Evolutionary conservation across 495 filamentous ascomycete genomes (phyloP).

Genomic region (Penicillium flavigenum): DNA sequence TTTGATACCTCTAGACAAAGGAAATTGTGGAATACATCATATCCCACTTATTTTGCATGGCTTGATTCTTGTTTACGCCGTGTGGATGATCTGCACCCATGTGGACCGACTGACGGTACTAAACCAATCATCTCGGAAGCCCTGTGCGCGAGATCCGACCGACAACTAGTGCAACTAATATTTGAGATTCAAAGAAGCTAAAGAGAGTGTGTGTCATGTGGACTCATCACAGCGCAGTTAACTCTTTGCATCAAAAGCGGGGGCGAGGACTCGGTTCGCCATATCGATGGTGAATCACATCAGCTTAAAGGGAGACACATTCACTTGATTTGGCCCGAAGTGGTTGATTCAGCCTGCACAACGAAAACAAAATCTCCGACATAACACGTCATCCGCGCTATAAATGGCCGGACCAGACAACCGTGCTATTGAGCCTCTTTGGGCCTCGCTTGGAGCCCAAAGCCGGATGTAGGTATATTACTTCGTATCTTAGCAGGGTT

Average conservation of each 20-base stretch:
- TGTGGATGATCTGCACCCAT: conserved; percentile 13
- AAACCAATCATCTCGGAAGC: conserved; percentile 2
- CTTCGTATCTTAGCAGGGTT: not conserved
- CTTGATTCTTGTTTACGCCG: conserved; percentile 13
- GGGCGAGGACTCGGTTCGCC: not conserved
- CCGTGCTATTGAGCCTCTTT: not conserved
- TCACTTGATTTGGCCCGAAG: not conserved
- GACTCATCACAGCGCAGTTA: not conserved
- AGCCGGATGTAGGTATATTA: not conserved
- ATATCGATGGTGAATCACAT: not conserved
- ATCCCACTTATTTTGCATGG: conserved; percentile 2
- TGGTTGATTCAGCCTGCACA: not conserved
- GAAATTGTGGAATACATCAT: conserved; percentile 5
- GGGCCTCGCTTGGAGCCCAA: not conserved
- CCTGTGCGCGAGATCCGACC: not conserved
- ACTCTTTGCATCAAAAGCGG: not conserved
- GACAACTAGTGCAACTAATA: not conserved
- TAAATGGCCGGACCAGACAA: not conserved
- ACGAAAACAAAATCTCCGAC: conserved; percentile 4
- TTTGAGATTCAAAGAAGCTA: conserved; percentile 7
- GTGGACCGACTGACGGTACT: conserved; percentile 3
- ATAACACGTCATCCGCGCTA: not conserved
- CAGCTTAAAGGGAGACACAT: not conserved
- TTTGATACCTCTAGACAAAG: not conserved
- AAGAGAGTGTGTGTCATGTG: conserved; percentile 2